A percentile compares a stretch with the other conserved stretches of the same genome.
Evolutionary conservation across 2,329 filamentous ascomycete genomes (phyloP).

Genomic region (Phymatotrichopsis omnivora): DNA sequence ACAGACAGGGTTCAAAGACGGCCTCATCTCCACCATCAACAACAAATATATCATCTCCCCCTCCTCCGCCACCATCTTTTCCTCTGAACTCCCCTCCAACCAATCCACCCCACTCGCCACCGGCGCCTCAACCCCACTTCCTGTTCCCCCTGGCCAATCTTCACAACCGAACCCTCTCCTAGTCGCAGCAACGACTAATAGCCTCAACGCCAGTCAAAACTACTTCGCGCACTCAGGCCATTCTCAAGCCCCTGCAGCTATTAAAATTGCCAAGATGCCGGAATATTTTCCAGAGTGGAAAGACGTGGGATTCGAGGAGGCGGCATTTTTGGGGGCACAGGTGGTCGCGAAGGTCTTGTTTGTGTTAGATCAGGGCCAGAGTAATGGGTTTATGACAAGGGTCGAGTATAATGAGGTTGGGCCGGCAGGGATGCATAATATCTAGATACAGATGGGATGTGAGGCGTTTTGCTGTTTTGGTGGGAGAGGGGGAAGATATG

Average conservation of each 20-base stretch:
- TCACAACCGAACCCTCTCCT: conserved; percentile 77
- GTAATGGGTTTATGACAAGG: conserved; percentile 59
- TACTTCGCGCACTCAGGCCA: conserved; percentile 52
- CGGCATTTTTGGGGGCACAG: conserved; percentile 76
- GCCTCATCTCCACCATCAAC: conserved; percentile 67
- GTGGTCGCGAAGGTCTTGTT: conserved; percentile 70
- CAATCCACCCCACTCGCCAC: conserved; percentile 84
- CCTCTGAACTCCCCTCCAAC: conserved; percentile 88
- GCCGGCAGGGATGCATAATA: conserved; percentile 52
- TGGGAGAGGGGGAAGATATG: too few species aligned
- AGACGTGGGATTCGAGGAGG: conserved; percentile 67
- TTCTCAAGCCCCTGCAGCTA: conserved; percentile 69
- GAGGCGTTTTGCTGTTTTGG: too few species aligned
- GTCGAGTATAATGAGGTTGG: conserved; percentile 59
- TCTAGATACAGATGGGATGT: too few species aligned
- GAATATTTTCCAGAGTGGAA: conserved; percentile 89
- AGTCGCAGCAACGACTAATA: conserved; percentile 75
- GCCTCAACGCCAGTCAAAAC: conserved; percentile 38
- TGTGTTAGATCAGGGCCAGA: conserved; percentile 54
- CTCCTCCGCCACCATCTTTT: conserved; percentile 90
- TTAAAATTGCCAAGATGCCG: conserved; percentile 67
- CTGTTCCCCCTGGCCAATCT: conserved; percentile 46
- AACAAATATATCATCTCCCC: conserved; percentile 84
- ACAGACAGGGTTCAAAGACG: conserved; percentile 72
- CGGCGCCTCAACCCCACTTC: conserved; percentile 77